phyloP scores from a whole-genome alignment of 2,329 filamentous ascomycete species.

The Chaetomiaceae sp. region DNA sequence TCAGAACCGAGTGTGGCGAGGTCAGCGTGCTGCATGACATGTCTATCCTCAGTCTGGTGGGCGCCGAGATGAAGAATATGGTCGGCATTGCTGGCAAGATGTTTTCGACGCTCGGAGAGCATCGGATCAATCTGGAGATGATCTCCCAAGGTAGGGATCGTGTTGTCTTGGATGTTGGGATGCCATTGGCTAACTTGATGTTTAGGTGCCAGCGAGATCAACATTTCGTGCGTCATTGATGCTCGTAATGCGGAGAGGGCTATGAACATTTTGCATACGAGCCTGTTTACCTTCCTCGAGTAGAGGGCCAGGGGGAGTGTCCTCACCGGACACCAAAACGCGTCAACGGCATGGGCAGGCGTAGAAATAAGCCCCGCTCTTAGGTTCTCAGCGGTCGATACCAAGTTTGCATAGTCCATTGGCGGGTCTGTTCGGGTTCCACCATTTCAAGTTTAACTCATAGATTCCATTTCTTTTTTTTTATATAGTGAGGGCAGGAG shows the following conservation, averaged over 20 bases:
- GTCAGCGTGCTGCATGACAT: conserved; percentile 88
- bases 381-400: too few relatives aligned
- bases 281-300: conserved; percentile 93
- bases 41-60: conserved; percentile 93
- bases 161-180: background rate
- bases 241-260: conserved; percentile 85
- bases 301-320: conserved; percentile 39
- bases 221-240: conserved; percentile 96
- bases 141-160: conserved; percentile 79
- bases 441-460: too few relatives aligned
- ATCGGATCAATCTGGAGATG: conserved; percentile 98
- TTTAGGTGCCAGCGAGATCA: conserved; percentile 92
- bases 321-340: too few relatives aligned
- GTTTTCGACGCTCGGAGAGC: conserved; percentile 90
- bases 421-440: too few relatives aligned
- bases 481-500: too few relatives aligned
- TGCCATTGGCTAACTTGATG: conserved; percentile 14
- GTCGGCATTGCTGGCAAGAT: conserved; percentile 87
- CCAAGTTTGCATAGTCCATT: background rate
- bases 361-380: too few relatives aligned
- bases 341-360: too few relatives aligned
- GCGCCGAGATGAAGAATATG: conserved; percentile 97
- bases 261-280: conserved; percentile 93
- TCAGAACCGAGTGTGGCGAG: conserved; percentile 70
- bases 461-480: too few relatives aligned